A percentile compares a stretch with the other conserved stretches of the same genome.
phyloP scores from a whole-genome alignment of 108 stramenopile genomes.

The Nitzschia sp. region DNA sequence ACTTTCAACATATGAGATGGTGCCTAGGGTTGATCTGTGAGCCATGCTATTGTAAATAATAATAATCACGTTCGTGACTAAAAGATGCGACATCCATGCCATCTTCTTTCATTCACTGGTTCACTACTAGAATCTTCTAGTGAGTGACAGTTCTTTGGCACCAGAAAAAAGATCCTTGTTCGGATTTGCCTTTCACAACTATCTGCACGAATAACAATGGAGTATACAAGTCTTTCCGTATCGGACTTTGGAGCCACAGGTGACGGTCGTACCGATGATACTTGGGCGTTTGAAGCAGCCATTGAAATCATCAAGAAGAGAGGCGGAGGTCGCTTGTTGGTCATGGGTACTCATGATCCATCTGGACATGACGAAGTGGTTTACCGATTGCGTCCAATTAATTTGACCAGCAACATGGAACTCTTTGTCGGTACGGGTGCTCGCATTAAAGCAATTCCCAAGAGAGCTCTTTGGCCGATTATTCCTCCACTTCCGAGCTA shows the following conservation, averaged over 20 bases:
- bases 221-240: conserved; percentile 3
- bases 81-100: too few species aligned
- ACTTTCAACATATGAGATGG: too few species aligned
- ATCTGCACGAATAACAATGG: neutral
- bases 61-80: too few species aligned
- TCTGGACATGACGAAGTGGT: neutral
- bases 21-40: too few species aligned
- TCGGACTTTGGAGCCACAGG: conserved; percentile 40
- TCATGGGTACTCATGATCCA: conserved; percentile 13
- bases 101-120: too few species aligned
- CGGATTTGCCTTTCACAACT: too few species aligned
- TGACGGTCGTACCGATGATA: conserved; percentile 37
- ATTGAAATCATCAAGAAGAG: conserved; percentile 3
- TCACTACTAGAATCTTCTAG: too few species aligned
- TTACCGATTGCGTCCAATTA: conserved; percentile 25
- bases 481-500: conserved; percentile 34
- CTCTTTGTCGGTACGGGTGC: conserved; percentile 29
- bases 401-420: conserved; percentile 31
- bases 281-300: conserved; percentile 24
- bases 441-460: conserved; percentile 14
- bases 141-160: too few species aligned
- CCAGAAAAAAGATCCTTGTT: too few species aligned
- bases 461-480: conserved; percentile 20
- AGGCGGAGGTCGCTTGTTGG: conserved; percentile 7
- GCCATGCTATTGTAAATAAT: too few species aligned